A percentile compares a stretch with the other conserved stretches of the same genome.
Evolutionary conservation across 371 early-diverging fungal species (phyloP).

Genomic region (Mortierella sp.): DNA sequence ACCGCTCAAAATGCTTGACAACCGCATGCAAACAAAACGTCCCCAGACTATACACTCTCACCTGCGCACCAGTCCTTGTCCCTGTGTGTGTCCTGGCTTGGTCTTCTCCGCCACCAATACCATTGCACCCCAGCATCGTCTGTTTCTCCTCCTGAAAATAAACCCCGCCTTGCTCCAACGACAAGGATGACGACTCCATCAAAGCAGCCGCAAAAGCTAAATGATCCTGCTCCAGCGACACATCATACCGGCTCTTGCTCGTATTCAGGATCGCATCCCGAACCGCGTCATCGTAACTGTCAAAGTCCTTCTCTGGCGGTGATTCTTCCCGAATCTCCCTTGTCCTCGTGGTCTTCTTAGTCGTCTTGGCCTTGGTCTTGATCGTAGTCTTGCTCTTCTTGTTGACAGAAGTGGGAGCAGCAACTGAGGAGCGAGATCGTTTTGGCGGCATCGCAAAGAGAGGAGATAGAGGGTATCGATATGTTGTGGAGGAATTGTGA

Average conservation of each 20-base stretch:
- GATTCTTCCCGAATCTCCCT: constrained; percentile 19
- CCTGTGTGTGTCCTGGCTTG: not conserved
- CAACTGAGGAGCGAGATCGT: not conserved
- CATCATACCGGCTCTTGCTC: constrained; percentile 37
- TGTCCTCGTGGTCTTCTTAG: constrained; percentile 8
- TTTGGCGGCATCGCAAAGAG: constrained; percentile 6
- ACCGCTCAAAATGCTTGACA: constrained; percentile 31
- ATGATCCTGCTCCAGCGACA: constrained; percentile 25
- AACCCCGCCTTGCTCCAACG: too few relatives aligned
- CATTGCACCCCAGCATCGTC: not conserved
- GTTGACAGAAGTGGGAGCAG: not conserved
- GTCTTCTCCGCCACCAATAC: not conserved
- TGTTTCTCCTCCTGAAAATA: not conserved
- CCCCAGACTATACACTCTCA: constrained; percentile 25
- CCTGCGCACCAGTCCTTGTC: not conserved
- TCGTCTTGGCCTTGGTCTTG: not conserved
- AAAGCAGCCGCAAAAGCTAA: constrained; percentile 27
- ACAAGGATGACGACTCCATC: constrained; percentile 27
- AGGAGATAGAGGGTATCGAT: not conserved
- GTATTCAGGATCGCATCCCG: constrained; percentile 36
- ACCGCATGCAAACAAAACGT: constrained; percentile 34
- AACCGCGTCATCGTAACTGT: constrained; percentile 42
- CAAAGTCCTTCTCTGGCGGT: constrained; percentile 26
- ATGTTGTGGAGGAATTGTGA: not conserved
- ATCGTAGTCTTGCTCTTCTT: not conserved